Percentiles rank a stretch among this genome's conserved stretches.
Conservation (phyloP, 768 basidiomycete genomes). For the Austroboletus eburneus region DNA sequence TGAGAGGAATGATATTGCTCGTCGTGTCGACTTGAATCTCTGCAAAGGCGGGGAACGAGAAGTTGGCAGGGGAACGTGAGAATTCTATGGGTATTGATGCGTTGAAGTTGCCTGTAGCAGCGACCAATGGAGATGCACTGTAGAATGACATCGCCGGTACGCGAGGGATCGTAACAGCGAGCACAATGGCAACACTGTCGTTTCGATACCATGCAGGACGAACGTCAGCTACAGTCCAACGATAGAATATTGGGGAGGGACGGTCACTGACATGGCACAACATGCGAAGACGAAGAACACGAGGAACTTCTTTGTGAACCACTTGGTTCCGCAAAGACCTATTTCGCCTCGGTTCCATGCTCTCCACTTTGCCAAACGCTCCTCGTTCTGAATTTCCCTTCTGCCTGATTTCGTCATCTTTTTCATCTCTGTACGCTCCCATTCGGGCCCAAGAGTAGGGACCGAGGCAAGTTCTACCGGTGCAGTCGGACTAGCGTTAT, state of each 20-base stretch:
- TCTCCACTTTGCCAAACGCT: conserved; percentile 57
- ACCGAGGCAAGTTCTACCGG: conserved; percentile 90
- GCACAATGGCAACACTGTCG: conserved; percentile 57
- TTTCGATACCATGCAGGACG: not conserved
- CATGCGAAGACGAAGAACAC: conserved; percentile 66
- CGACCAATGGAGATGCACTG: conserved; percentile 47
- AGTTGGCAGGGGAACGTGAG: conserved; percentile 79
- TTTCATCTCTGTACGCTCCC: conserved; percentile 74
- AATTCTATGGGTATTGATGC: conserved; percentile 57
- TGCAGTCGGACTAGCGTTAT: conserved; percentile 31
- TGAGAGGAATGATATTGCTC: conserved; percentile 72
- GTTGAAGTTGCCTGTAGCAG: conserved; percentile 58
- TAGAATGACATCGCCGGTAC: conserved; percentile 72
- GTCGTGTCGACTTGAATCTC: conserved; percentile 74
- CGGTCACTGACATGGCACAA: conserved; percentile 47
- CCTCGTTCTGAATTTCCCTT: conserved; percentile 55
- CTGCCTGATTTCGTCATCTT: conserved; percentile 71
- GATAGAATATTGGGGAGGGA: not conserved
- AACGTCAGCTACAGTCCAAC: conserved; percentile 4
- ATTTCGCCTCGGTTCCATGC: conserved; percentile 75
- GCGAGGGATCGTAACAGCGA: conserved; percentile 81
- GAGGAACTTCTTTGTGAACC: conserved; percentile 68
- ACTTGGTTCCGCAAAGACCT: conserved; percentile 70
- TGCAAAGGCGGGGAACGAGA: conserved; percentile 78
- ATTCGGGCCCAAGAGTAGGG: conserved; percentile 87